Evolutionary conservation across 2,329 filamentous ascomycete species (phyloP).

Genomic region (Westerdykella aurantiaca): DNA sequence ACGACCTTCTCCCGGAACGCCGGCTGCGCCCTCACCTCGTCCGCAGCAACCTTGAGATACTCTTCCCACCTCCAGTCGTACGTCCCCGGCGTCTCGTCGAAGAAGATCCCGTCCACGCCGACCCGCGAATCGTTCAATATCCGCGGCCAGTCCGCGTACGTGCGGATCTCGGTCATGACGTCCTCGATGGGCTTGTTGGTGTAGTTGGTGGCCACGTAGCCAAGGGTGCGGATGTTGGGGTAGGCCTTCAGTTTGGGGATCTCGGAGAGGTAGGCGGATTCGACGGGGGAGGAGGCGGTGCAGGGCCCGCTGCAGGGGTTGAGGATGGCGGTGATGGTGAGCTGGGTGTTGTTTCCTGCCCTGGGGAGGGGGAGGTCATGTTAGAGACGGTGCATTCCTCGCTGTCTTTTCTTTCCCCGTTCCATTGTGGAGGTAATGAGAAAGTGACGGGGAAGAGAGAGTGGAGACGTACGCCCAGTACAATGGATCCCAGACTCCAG

Average conservation of each 20-base stretch:
- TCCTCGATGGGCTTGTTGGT: slow-evolving; percentile 23
- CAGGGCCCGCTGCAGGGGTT: slow-evolving; percentile 44
- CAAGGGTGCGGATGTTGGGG: slow-evolving; percentile 47
- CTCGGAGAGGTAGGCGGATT: slow-evolving; percentile 30
- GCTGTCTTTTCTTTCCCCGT: neutral
- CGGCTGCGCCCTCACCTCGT: slow-evolving; percentile 16
- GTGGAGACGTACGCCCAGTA: slow-evolving; percentile 38
- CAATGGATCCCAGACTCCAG: slow-evolving; percentile 46
- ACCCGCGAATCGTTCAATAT: slow-evolving; percentile 35
- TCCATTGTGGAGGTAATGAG: neutral
- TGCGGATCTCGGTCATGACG: slow-evolving; percentile 40
- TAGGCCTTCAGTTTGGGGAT: slow-evolving; percentile 39
- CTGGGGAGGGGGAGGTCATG: slow-evolving; percentile 6
- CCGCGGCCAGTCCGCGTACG: slow-evolving; percentile 45
- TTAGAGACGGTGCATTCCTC: neutral
- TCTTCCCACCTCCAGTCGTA: slow-evolving; percentile 15
- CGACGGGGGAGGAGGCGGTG: slow-evolving; percentile 20
- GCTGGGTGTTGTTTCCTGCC: slow-evolving; percentile 31
- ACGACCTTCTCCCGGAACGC: slow-evolving; percentile 22
- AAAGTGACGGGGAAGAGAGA: neutral
- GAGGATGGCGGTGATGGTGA: slow-evolving; percentile 49
- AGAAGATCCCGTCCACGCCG: slow-evolving; percentile 47
- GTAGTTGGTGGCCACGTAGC: slow-evolving; percentile 51
- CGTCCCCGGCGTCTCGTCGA: slow-evolving; percentile 46
- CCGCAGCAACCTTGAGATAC: slow-evolving; percentile 18